phyloP scores from a whole-genome alignment of 306 rosid genomes.

The Sechiopsis laciniata region DNA sequence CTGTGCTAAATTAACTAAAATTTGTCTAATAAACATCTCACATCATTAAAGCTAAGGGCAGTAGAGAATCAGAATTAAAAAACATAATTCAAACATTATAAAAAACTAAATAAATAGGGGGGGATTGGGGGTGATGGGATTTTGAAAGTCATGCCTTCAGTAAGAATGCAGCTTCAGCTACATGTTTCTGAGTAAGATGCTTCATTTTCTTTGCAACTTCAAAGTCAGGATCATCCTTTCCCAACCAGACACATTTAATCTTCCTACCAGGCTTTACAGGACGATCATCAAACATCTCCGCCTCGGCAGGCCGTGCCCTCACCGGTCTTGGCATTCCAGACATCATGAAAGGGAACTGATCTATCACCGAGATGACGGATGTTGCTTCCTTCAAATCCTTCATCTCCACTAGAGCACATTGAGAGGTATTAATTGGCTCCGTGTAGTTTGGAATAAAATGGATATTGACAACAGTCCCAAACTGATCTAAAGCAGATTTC shows the following conservation, averaged over 20 bases:
- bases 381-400: conserved; percentile 47
- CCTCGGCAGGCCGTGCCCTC: conserved; percentile 46
- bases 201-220: conserved; percentile 45
- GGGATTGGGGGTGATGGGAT: not conserved
- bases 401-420: conserved; percentile 63
- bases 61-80: not conserved
- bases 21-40: not conserved
- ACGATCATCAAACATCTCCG: conserved; percentile 68
- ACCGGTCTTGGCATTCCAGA: conserved; percentile 86
- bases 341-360: conserved; percentile 63
- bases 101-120: not conserved
- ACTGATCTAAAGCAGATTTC: conserved; percentile 62
- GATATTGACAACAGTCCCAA: conserved; percentile 48
- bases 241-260: conserved; percentile 45
- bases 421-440: conserved; percentile 42
- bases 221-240: conserved; percentile 56
- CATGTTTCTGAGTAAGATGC: conserved; percentile 42
- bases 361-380: conserved; percentile 33
- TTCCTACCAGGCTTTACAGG: conserved; percentile 53
- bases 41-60: not conserved
- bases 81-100: not conserved
- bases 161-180: conserved; percentile 41
- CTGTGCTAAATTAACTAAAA: not conserved
- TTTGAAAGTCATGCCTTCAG: conserved; percentile 37
- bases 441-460: conserved; percentile 60